Base-by-base conservation (phyloP, 2,329 filamentous ascomycete genomes). In the Alternaria infectoria region DNA sequence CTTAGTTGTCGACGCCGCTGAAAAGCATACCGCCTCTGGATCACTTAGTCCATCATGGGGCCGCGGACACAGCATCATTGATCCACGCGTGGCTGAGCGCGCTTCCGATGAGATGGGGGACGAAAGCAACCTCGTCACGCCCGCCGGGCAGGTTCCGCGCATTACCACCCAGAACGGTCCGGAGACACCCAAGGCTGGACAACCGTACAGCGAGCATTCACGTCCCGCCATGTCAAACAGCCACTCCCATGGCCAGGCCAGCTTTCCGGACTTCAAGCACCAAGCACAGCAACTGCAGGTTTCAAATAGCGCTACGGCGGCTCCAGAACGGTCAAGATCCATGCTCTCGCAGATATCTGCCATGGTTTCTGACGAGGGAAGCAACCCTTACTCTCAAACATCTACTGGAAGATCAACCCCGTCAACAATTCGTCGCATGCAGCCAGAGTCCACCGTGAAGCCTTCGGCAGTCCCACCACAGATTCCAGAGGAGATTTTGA, bases 281-380 rank as follows among this genome's bases (percentile, higher is more conserved):
- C 65, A 62, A 36, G 46, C 54, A 23, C 66, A 69, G 21, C 70
- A 74, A 49, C 55, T 59, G 25, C 65, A 66, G 54, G 17, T 62
- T 46, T 57, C 68, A 9, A 58, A 57, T 5, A 32, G 65, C 32
- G 58, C 68, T 17, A 62, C 68, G 50, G 59, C 68, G n/a, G 66
- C 64, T 10, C 73, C 76, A 43, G 71, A 71, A 62, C 69, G 75
- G 54, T 74, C 76, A 32, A 74, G 74, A 49, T 79, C 77, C n/a
- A 67, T 79, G 10, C 68, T 79, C 13, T 80, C 77, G 7, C 73
- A 72, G 32, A 77, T 80, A 56, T 80, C 77, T 10, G 77, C 76
- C 52, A 75, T 76, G 61, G 77, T 80, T 1, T 75, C 77, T 9
- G 73, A 71, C 2, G 74, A 72, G 44, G 69, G 70, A n/a, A 62